These are phyloP conservation scores for Brachypodium distachyon DNA, from an alignment of 202 grass and related monocot species.

Conservation along the genomic window DNA sequence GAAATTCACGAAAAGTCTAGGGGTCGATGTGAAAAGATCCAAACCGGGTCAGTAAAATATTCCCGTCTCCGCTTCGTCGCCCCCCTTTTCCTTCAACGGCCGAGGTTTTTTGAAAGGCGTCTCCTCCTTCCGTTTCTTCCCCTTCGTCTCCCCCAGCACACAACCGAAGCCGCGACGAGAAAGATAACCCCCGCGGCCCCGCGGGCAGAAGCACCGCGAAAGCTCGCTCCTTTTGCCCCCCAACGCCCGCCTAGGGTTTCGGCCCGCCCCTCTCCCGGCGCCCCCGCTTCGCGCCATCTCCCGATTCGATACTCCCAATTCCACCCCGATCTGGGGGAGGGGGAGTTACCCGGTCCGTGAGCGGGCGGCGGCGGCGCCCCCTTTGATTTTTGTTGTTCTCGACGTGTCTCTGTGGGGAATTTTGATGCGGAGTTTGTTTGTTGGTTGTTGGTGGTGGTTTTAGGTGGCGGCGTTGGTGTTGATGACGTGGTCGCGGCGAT, in stretches of 20 bases:
- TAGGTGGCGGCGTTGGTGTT: background rate
- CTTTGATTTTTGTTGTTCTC: background rate
- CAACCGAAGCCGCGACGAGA: slow-evolving; percentile 18
- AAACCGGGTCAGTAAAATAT: background rate
- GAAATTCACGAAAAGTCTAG: background rate
- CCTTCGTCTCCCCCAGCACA: slow-evolving; percentile 8
- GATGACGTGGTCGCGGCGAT: slow-evolving; percentile 11
- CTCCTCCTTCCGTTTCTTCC: slow-evolving; percentile 12
- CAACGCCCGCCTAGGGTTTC: slow-evolving; percentile 59
- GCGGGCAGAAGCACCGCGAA: background rate
- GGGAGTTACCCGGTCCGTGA: background rate
- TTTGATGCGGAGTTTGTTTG: background rate
- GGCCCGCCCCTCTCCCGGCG: background rate
- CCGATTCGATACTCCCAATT: slow-evolving; percentile 11
- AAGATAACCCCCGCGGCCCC: background rate
- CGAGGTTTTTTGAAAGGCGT: slow-evolving; percentile 76
- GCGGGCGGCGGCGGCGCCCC: background rate
- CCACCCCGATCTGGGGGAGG: slow-evolving; percentile 30
- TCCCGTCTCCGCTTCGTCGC: background rate
- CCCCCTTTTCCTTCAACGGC: slow-evolving; percentile 60
- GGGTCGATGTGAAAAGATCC: background rate
- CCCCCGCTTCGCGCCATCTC: slow-evolving; percentile 3
- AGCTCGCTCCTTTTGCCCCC: slow-evolving; percentile 4
- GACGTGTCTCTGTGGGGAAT: background rate
- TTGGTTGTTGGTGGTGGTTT: background rate